Evolutionary conservation across 2,329 filamentous ascomycete genomes (phyloP).

Genomic region (Penicillium rolfsii): DNA sequence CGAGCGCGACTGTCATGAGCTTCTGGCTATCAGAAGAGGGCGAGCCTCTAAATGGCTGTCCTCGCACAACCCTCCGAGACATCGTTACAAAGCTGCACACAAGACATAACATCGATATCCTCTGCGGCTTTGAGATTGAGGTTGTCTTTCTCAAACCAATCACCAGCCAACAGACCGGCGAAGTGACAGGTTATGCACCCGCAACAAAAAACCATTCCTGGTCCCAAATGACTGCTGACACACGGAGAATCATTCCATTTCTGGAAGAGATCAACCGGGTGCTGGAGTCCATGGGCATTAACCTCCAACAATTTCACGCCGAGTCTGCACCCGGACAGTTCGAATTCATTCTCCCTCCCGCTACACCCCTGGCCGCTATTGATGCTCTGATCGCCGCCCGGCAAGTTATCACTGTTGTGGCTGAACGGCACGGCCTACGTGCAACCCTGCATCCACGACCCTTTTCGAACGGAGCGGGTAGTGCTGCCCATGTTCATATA

Average conservation of each 20-base stretch:
- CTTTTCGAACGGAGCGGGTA: conserved; percentile 57
- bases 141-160: conserved; percentile 67
- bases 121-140: conserved; percentile 81
- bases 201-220: conserved; percentile 70
- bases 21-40: conserved; percentile 66
- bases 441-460: conserved; percentile 77
- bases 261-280: conserved; percentile 67
- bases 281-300: conserved; percentile 65
- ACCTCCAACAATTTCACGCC: conserved; percentile 73
- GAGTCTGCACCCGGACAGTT: conserved; percentile 76
- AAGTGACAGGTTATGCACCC: conserved; percentile 46
- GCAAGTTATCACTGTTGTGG: conserved; percentile 68
- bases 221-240: conserved; percentile 67
- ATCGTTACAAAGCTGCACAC: conserved; percentile 57
- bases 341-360: conserved; percentile 71
- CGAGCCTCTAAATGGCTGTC: conserved; percentile 60
- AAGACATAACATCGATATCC: conserved; percentile 60
- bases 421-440: conserved; percentile 63
- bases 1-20: conserved; percentile 67
- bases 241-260: conserved; percentile 59
- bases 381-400: conserved; percentile 72
- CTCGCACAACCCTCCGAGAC: conserved; percentile 64
- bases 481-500: conserved; percentile 68
- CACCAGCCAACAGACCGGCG: conserved; percentile 29
- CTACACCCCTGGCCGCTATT: conserved; percentile 66